Base-by-base conservation (phyloP, 2,329 filamentous ascomycete genomes). In the Scedosporium apiospermum region DNA sequence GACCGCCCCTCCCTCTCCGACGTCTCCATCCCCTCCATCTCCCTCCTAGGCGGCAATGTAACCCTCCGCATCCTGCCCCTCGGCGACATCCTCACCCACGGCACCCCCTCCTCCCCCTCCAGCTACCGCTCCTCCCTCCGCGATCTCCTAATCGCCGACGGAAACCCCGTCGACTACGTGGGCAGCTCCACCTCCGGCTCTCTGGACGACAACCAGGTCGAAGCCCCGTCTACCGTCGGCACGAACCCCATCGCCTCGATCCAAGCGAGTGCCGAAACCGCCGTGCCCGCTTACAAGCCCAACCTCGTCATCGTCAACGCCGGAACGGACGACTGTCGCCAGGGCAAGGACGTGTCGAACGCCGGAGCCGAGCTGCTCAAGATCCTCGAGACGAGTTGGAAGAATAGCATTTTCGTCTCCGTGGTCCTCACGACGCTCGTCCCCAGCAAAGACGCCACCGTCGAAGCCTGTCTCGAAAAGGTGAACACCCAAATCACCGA, bases 311-410 rank as follows among this genome's bases (percentile, higher is more conserved):
- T 75, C 6, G 63, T 78, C 63, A 75, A 77, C 63, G 71, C 68
- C 6, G 76, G 76, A 1, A 74, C 75, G 14, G 77, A 77, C 64
- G 76, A 78, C 65, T 74, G 73, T 65, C 64, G 69, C 34, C 70
- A 70, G 34, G 66, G 72, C 63, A 64, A 69, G 16, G 68, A 73
- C 60, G 62, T 74, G n/a, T 16, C 67, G 6, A 65, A 65, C 16
- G 69, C 70, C 9, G 66, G 75, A 62, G 64, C 59, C 10, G 58
- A 41, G 38, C 44, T 76, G 42, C 55, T 76, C 38, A 68, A 73
- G 44, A 67, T 69, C 44, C 61, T 76, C 5, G 74, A 69, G 66
- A 44, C 51, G 2, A 63, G 66, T 14, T 71, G 70, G 3, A 70
- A 73, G 1, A 57, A 64, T 10, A 70, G 71, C 2, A 75, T 73